Evolutionary conservation across 2,329 filamentous ascomycete genomes (phyloP), one percentile per base, ranked within the genome.

Genomic region (Rutstroemia sydowiana): DNA sequence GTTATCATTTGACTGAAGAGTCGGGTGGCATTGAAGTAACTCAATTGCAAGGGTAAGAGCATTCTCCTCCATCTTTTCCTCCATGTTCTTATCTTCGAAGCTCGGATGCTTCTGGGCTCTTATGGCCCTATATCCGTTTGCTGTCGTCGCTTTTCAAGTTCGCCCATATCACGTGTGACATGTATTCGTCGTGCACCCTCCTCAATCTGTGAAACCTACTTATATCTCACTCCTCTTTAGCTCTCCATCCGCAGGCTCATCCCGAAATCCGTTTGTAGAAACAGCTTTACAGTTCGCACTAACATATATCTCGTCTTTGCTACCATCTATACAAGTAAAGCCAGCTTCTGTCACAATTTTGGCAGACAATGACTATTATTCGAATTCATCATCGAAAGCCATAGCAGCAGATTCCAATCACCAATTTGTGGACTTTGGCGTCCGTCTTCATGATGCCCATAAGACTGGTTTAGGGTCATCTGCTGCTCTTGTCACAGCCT

Each of bases 311-410:
- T 73, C 57, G 63, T 70, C 60, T 57, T 62, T 55, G 66, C 55
- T 69, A 47, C 64, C 65, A 40, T 62, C 70, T 60, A 64, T 34
- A 68, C 71, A 60, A 65, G 82, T 93, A 64, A 76, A 77, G 13
- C 81, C 90, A 3, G 72, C 85, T 28, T 81, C 81, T 13, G 80
- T 97, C 67, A 90, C 87, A 55, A 92, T 98, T 66, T 79, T 97
- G 32, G 92, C 93, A 55, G 90, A 96, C 71, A 91, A 93, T 65
- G 88, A 95, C 73, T 98, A 98, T 77, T 98, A 97, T 74, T 96
- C 93, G 4, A 82, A 84, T 54, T 76, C 83, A 2, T 67, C 73
- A 23, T 63, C 66, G 21, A 59, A 67, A 16, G 49, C 58, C 18
- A 50, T 58, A 13, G 47, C 60, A 32, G 56, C 68, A 52, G 66